A percentile compares a stretch with the other conserved stretches of the same genome.
Evolutionary conservation across 305 asterid species (phyloP).

Genomic region (Caryopteris hybrid): DNA sequence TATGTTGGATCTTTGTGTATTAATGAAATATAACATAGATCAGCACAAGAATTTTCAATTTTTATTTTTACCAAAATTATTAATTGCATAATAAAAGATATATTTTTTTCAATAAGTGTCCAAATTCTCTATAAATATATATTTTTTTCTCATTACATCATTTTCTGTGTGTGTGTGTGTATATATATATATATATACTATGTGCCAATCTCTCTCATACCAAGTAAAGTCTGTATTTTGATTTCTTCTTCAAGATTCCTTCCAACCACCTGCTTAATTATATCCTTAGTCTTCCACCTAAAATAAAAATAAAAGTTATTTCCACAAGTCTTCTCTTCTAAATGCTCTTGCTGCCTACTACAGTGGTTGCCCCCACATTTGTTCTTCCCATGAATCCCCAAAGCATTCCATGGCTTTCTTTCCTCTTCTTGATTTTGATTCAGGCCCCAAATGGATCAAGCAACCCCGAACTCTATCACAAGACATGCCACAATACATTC

Average conservation of each 20-base stretch:
- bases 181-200: too few species aligned
- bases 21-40: too few species aligned
- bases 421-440: constrained; percentile 23
- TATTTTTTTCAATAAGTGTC: constrained; percentile 9
- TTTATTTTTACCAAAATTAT: too few species aligned
- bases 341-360: neutral
- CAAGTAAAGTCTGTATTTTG: neutral
- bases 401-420: constrained; percentile 12
- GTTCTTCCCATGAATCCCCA: constrained; percentile 30
- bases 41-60: too few species aligned
- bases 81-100: too few species aligned
- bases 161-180: constrained; percentile 6
- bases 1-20: too few species aligned
- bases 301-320: too few species aligned
- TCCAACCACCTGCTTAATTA: constrained; percentile 11
- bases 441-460: constrained; percentile 20
- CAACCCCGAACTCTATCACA: constrained; percentile 15
- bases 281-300: neutral
- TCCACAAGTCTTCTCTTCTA: too few species aligned
- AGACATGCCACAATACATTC: constrained; percentile 36
- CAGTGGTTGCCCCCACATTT: constrained; percentile 1
- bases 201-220: constrained; percentile 12
- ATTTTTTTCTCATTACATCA: neutral
- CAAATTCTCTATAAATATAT: neutral
- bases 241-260: constrained; percentile 16